phyloP scores from a whole-genome alignment of 345 rosid genomes.

The Pseudoturritis turrita region DNA sequence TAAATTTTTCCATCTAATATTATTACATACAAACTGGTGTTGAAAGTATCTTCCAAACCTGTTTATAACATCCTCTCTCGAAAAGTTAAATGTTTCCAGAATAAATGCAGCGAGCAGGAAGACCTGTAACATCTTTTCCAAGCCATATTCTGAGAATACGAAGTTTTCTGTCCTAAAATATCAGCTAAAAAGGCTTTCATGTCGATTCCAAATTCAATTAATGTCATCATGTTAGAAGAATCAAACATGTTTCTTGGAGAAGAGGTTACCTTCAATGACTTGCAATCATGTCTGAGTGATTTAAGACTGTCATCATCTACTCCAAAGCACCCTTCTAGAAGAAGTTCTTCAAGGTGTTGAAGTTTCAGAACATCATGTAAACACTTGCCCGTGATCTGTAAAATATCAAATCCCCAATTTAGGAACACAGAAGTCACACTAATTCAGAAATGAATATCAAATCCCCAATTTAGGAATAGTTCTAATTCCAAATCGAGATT shows the following conservation, averaged over 20 bases:
- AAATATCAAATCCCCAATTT: neutral
- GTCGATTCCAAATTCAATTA: neutral
- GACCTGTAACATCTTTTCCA: constrained; percentile 4
- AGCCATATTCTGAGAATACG: neutral
- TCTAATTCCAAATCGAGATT: neutral
- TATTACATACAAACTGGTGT: neutral
- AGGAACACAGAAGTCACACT: too few species aligned
- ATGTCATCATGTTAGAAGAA: neutral
- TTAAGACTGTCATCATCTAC: constrained; percentile 44
- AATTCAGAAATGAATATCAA: too few species aligned
- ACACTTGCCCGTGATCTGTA: constrained; percentile 46
- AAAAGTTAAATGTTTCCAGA: constrained; percentile 5
- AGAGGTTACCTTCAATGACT: constrained; percentile 38
- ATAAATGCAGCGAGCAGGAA: constrained; percentile 12
- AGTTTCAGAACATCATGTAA: constrained; percentile 39
- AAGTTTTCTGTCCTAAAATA: neutral
- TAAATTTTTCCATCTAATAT: neutral
- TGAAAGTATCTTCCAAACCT: constrained; percentile 7
- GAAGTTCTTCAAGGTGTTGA: constrained; percentile 42
- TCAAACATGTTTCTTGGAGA: neutral
- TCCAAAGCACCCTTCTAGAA: constrained; percentile 50
- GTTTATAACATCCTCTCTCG: constrained; percentile 6
- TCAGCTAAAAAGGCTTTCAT: neutral
- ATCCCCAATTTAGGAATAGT: neutral
- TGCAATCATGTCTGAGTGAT: constrained; percentile 35